A percentile compares a stretch with the other conserved stretches of the same genome.
These are phyloP conservation scores for Noccaea bulbosa DNA, from an alignment of 345 rosid genomes.

Conservation along the genomic window DNA sequence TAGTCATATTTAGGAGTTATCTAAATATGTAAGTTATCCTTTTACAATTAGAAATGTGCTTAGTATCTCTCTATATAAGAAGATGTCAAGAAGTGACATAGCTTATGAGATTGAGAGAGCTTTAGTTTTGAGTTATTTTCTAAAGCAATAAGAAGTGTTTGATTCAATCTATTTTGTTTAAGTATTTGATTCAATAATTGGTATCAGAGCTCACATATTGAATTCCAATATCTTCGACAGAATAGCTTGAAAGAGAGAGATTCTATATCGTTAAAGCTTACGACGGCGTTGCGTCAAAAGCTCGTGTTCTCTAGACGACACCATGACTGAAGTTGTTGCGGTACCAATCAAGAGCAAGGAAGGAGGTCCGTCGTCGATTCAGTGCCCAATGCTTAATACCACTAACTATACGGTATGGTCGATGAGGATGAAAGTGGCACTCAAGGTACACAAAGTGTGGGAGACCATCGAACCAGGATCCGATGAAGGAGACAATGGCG, in stretches of 20 bases:
- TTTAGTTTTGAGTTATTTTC: constrained; percentile 1
- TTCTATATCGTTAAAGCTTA: too few relatives aligned
- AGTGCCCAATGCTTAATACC: neutral
- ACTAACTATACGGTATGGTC: neutral
- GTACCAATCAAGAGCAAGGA: neutral
- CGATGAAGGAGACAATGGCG: neutral
- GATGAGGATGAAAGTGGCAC: neutral
- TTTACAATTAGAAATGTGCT: too few relatives aligned
- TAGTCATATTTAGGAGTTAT: too few relatives aligned
- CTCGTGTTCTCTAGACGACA: too few relatives aligned
- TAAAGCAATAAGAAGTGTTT: neutral
- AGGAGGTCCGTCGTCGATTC: neutral
- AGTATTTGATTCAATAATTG: neutral
- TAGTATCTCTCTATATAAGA: too few relatives aligned
- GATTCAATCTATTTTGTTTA: too few relatives aligned
- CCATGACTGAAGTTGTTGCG: too few relatives aligned
- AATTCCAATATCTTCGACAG: neutral
- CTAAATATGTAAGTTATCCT: too few relatives aligned
- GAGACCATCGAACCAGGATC: neutral
- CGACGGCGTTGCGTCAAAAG: too few relatives aligned
- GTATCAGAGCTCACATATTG: neutral
- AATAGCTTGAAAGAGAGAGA: too few relatives aligned
- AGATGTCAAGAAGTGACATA: too few relatives aligned
- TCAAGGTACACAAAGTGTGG: neutral
- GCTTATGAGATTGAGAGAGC: too few relatives aligned